A percentile compares a stretch with the other conserved stretches of the same genome.
Evolutionary conservation across 495 filamentous ascomycete genomes (phyloP).

Genomic region (Neurospora sp.): DNA sequence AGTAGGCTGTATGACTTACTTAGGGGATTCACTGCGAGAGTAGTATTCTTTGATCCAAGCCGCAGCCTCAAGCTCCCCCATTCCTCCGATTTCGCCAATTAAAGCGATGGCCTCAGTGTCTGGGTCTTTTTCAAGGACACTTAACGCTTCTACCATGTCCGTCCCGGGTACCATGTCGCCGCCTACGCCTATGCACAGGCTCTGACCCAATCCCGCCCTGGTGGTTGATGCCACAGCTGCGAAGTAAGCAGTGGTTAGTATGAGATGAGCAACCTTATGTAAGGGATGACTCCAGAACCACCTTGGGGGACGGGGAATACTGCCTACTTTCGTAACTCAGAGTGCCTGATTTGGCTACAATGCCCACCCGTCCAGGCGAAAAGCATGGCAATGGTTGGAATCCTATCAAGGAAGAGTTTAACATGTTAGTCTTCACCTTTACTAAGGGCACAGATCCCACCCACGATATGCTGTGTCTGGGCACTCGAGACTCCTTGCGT

Average conservation of each 20-base stretch:
- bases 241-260: background rate
- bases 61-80: slow-evolving; percentile 70
- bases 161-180: slow-evolving; percentile 80
- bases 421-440: background rate
- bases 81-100: slow-evolving; percentile 81
- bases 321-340: slow-evolving; percentile 60
- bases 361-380: slow-evolving; percentile 62
- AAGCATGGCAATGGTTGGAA: slow-evolving; percentile 80
- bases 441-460: background rate
- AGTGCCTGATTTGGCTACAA: slow-evolving; percentile 82
- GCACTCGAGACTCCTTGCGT: background rate
- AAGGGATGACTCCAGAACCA: background rate
- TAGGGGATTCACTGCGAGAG: slow-evolving; percentile 48
- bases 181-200: slow-evolving; percentile 77
- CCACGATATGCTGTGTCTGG: background rate
- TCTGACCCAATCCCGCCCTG: slow-evolving; percentile 73
- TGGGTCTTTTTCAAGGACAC: slow-evolving; percentile 60
- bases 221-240: slow-evolving; percentile 70
- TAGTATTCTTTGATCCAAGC: slow-evolving; percentile 67
- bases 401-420: slow-evolving; percentile 21
- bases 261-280: background rate
- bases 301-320: background rate
- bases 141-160: slow-evolving; percentile 66
- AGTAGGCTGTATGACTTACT: slow-evolving; percentile 39
- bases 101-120: slow-evolving; percentile 76